Evolutionary conservation across 352 stramenopile species (phyloP), one percentile per base, ranked within the genome.

Genomic region (Globisporangium perplexum): DNA sequence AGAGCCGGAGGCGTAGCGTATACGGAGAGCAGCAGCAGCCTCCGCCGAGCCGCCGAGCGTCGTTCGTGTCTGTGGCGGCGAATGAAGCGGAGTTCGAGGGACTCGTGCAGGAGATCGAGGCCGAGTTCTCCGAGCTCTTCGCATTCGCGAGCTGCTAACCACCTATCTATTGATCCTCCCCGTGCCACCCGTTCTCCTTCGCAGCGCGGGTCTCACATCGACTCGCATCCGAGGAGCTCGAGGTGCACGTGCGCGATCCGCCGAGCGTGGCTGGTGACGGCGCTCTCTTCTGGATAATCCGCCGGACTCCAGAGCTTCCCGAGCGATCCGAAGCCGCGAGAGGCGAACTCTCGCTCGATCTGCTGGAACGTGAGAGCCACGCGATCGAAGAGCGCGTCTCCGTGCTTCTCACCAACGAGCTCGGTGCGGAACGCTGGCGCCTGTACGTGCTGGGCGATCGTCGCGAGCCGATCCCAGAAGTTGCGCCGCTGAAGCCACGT

Each of bases 81-180:
- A 54, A 45, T 17, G 47, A 49, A 20, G 24, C 28, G 12, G 22
- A 35, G 39, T 61, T 61, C 22, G 55, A 61, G 24, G 55, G 55
- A 6, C 47, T 61, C 47, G 47, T 61, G 30, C 47, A 28, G 38
- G 55, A 55, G 31, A 61, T 61, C 33, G 30, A 46, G 41, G 47
- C 38, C 47, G 54, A 60, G 47, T 55, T 60, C 38, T 42, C 54
- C 14, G 36, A 50, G 47, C 47, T 61, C 23, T 61, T 61, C 28
- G 24, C 28, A 4, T 38, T 38, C 31, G 31, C 0, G 31, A 14
- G 15, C 31, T 38, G 12, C 12, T 38, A 33, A 33, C 6, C 30
- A 33, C 10, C 10, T 38, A 38, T 15, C 31, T 15, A 38, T 38
- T 31, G 28, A 31, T 11, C 28, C 7, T 31, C 28, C n/a, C n/a